Evolutionary conservation across 192 early-diverging fungal species (phyloP).

Genomic region (Podila clonocystis): DNA sequence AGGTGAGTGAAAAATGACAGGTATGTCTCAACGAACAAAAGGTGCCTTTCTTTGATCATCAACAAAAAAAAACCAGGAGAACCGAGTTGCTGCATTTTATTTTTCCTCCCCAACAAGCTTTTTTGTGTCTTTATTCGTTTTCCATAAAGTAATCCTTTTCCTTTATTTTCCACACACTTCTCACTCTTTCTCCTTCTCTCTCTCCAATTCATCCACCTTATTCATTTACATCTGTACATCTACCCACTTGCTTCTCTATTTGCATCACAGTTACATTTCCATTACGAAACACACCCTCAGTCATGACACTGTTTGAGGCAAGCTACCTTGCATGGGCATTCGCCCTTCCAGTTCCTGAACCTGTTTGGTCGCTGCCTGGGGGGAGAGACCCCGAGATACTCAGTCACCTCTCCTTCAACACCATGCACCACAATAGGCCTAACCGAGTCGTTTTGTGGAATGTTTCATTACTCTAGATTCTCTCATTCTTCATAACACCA

Average conservation of each 20-base stretch:
- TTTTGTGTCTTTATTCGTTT: background rate
- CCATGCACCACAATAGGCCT: background rate
- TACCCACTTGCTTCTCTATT: background rate
- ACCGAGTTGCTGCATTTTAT: background rate
- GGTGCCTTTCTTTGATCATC: too few species aligned
- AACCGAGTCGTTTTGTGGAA: background rate
- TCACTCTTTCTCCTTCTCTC: background rate
- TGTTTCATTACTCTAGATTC: constrained; percentile 20
- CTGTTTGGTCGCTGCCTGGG: background rate
- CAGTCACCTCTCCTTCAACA: constrained; percentile 5
- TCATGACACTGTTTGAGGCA: constrained; percentile 48
- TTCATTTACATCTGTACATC: too few species aligned
- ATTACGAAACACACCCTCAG: background rate
- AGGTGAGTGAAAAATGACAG: too few species aligned
- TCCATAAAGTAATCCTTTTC: background rate
- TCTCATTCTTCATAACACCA: constrained; percentile 54
- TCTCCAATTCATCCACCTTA: background rate
- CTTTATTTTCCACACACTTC: background rate
- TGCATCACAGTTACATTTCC: background rate
- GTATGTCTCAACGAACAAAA: too few species aligned
- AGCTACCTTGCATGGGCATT: background rate
- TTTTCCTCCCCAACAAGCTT: background rate
- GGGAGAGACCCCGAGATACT: background rate
- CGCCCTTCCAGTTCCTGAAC: background rate
- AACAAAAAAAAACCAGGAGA: background rate